Evolutionary conservation across 2,329 filamentous ascomycete species (phyloP).

Genomic region (Didymosphaeria variabile): DNA sequence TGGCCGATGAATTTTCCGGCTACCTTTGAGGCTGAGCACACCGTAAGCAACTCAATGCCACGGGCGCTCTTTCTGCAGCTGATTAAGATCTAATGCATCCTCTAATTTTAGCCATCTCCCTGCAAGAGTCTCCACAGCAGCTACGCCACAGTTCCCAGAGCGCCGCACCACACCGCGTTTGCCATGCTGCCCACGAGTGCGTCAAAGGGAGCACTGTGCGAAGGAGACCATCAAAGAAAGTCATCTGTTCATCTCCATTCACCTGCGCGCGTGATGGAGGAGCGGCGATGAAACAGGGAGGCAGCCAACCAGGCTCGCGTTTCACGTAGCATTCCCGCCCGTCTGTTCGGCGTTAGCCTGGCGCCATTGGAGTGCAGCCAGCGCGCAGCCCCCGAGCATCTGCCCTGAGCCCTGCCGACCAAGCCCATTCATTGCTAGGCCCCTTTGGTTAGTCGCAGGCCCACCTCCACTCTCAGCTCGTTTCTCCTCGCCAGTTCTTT

Average conservation of each 20-base stretch:
- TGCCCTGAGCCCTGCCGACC: conserved; percentile 18
- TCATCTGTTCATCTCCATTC: not conserved
- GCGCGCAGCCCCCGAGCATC: conserved; percentile 14
- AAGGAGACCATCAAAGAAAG: not conserved
- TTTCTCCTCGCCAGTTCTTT: too few relatives aligned
- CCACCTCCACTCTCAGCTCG: conserved; percentile 25
- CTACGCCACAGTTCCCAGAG: conserved; percentile 21
- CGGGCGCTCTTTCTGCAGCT: conserved; percentile 17
- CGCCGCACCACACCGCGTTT: not conserved
- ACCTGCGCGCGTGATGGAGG: conserved; percentile 27
- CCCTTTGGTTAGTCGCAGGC: conserved; percentile 23
- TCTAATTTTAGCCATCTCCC: conserved; percentile 18
- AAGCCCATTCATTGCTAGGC: conserved; percentile 12
- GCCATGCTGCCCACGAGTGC: conserved; percentile 6
- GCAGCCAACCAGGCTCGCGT: conserved; percentile 29
- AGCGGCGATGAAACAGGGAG: conserved; percentile 25
- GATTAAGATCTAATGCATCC: conserved; percentile 19
- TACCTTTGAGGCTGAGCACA: conserved; percentile 11
- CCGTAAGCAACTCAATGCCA: conserved; percentile 1
- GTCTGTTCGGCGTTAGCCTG: conserved; percentile 10
- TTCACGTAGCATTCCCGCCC: conserved; percentile 28
- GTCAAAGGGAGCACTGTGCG: not conserved
- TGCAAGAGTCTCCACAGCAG: not conserved
- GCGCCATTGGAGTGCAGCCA: not conserved
- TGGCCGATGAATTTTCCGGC: not conserved